Conservation (phyloP, 2,329 filamentous ascomycete species). For the Elsinoe necatrix region DNA sequence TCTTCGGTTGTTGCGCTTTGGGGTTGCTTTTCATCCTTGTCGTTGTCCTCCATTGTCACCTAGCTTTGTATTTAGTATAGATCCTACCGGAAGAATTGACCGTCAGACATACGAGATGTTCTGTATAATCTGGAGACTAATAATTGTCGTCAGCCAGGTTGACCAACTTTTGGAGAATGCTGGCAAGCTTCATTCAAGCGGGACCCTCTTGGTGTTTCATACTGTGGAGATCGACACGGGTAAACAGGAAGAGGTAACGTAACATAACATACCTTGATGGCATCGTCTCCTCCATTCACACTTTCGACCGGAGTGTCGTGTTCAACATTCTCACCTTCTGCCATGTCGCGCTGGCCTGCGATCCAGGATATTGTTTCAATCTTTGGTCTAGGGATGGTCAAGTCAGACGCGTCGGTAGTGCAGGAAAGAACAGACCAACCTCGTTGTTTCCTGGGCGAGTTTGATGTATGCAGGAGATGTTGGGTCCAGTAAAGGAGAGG, state of each 20-base stretch:
- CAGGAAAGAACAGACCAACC: slow-evolving; percentile 13
- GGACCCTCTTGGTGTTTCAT: slow-evolving; percentile 6
- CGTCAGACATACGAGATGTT: slow-evolving; percentile 7
- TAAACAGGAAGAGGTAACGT: background rate
- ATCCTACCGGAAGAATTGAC: background rate
- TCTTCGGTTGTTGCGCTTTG: slow-evolving; percentile 6
- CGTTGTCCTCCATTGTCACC: slow-evolving; percentile 14
- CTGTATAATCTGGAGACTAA: slow-evolving; percentile 7
- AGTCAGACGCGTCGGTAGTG: slow-evolving; percentile 3
- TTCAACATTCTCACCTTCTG: slow-evolving; percentile 2
- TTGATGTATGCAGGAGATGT: slow-evolving; percentile 12
- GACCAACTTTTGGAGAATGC: background rate
- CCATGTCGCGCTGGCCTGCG: slow-evolving; percentile 9
- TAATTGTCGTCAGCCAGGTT: slow-evolving; percentile 7
- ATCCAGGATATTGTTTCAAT: slow-evolving; percentile 10
- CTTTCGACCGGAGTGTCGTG: slow-evolving; percentile 3
- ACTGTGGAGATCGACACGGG: slow-evolving; percentile 11
- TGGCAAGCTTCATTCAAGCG: background rate
- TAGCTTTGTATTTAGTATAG: slow-evolving; percentile 4
- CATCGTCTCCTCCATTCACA: background rate
- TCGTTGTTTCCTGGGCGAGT: slow-evolving; percentile 9
- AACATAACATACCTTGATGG: background rate
- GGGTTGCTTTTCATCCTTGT: slow-evolving; percentile 2
- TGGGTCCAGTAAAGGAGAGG: slow-evolving; percentile 6
- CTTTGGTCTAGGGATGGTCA: background rate